Conservation (phyloP, 169 alveolate genomes). For the Babesia sp. region DNA sequence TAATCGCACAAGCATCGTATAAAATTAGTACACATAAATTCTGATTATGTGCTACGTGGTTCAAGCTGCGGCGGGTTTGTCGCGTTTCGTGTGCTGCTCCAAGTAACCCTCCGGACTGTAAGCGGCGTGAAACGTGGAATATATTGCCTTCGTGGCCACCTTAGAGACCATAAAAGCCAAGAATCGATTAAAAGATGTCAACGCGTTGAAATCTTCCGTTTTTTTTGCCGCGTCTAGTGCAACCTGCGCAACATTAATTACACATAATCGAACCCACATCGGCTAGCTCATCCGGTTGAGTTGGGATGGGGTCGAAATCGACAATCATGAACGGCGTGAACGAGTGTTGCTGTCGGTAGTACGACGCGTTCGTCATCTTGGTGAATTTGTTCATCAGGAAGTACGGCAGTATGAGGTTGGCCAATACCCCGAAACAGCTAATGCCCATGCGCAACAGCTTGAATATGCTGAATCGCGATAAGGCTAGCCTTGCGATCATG, state of each 20-base stretch:
- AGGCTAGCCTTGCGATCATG: background rate
- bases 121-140: constrained; percentile 43
- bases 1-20: constrained; percentile 76
- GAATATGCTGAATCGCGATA: constrained; percentile 13
- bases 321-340: constrained; percentile 53
- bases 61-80: constrained; percentile 5
- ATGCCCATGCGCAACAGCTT: constrained; percentile 4
- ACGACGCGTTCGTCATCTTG: constrained; percentile 38
- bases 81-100: constrained; percentile 16
- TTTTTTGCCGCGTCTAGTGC: background rate
- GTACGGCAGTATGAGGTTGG: constrained; percentile 52
- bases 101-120: constrained; percentile 41
- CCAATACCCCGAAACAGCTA: constrained; percentile 1
- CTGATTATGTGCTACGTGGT: background rate
- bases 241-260: background rate
- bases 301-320: constrained; percentile 15
- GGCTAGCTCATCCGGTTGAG: constrained; percentile 10
- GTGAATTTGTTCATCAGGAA: constrained; percentile 43
- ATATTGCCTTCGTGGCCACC: constrained; percentile 43
- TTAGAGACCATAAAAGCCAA: constrained; percentile 50
- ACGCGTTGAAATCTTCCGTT: background rate
- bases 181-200: constrained; percentile 59
- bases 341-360: constrained; percentile 41
- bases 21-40: background rate
- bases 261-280: constrained; percentile 5